Conservation (phyloP, 306 rosid species). For the Fragaria iinumae region DNA sequence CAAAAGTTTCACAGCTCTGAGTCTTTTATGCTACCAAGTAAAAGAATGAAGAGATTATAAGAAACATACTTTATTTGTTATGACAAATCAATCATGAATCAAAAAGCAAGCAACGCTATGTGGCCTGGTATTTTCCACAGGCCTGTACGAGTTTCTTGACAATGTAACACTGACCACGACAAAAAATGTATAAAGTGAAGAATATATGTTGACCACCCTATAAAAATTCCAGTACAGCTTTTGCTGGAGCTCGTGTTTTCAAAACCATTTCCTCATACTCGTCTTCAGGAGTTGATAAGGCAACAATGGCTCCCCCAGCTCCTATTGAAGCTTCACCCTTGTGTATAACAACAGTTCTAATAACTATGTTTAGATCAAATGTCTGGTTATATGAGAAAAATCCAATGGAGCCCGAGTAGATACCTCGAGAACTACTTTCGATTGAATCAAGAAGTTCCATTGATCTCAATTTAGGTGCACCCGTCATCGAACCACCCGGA, state of each 20-base stretch:
- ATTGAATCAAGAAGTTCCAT: slow-evolving; percentile 87
- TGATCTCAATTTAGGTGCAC: slow-evolving; percentile 96
- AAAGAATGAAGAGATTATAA: neutral
- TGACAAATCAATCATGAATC: slow-evolving; percentile 12
- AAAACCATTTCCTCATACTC: slow-evolving; percentile 91
- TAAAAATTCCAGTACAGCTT: slow-evolving; percentile 58
- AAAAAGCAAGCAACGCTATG: slow-evolving; percentile 7
- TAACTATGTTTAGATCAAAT: slow-evolving; percentile 92
- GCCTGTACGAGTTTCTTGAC: slow-evolving; percentile 12
- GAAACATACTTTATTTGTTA: slow-evolving; percentile 1
- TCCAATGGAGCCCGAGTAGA: slow-evolving; percentile 96
- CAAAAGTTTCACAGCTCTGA: neutral
- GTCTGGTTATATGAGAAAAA: slow-evolving; percentile 85
- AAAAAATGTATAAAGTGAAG: neutral
- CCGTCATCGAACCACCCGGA: slow-evolving; percentile 99
- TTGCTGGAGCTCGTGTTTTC: slow-evolving; percentile 80
- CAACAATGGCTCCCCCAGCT: slow-evolving; percentile 98
- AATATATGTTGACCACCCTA: slow-evolving; percentile 27
- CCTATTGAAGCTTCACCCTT: slow-evolving; percentile 92
- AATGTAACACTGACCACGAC: neutral
- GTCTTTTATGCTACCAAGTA: neutral
- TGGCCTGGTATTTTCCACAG: slow-evolving; percentile 15
- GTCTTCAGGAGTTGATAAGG: slow-evolving; percentile 80
- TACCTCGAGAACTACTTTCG: slow-evolving; percentile 79
- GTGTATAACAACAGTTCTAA: slow-evolving; percentile 79